Evolutionary conservation across 2,329 filamentous ascomycete species (phyloP).

Genomic region (Penicillium freii): DNA sequence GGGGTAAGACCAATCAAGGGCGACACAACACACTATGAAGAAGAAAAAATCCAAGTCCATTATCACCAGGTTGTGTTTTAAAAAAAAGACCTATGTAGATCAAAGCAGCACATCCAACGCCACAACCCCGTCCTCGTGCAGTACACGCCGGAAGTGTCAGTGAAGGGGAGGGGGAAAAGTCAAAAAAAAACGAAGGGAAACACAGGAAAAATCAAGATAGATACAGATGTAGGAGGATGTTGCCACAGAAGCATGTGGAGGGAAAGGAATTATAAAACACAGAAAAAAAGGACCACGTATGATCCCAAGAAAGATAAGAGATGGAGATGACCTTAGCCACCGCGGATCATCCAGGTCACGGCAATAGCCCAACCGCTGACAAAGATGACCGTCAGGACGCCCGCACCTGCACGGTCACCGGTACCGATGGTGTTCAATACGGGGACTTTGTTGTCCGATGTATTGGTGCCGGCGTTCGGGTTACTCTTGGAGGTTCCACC

Average conservation of each 20-base stretch:
- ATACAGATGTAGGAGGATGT: slow-evolving; percentile 11
- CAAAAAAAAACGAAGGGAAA: not conserved
- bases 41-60: not conserved
- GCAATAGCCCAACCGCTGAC: slow-evolving; percentile 27
- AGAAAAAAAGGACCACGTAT: slow-evolving; percentile 8
- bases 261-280: slow-evolving; percentile 17
- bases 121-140: slow-evolving; percentile 9
- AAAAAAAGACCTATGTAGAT: not conserved
- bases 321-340: slow-evolving; percentile 17
- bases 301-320: slow-evolving; percentile 5
- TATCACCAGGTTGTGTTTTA: not conserved
- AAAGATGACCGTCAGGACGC: slow-evolving; percentile 35
- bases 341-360: slow-evolving; percentile 34
- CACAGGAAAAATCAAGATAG: slow-evolving; percentile 9
- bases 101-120: slow-evolving; percentile 6
- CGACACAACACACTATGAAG: not conserved
- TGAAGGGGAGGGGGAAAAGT: not conserved
- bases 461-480: slow-evolving; percentile 41
- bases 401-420: slow-evolving; percentile 40
- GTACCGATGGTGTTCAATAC: slow-evolving; percentile 29
- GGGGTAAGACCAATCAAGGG: slow-evolving; percentile 7
- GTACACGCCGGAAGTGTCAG: slow-evolving; percentile 5
- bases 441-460: slow-evolving; percentile 10
- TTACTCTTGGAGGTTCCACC: slow-evolving; percentile 59
- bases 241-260: slow-evolving; percentile 3